A percentile compares a stretch with the other conserved stretches of the same genome.
These are phyloP conservation scores for Amphirosellinia nigrospora DNA, from an alignment of 495 filamentous ascomycete species.

Conservation along the genomic window DNA sequence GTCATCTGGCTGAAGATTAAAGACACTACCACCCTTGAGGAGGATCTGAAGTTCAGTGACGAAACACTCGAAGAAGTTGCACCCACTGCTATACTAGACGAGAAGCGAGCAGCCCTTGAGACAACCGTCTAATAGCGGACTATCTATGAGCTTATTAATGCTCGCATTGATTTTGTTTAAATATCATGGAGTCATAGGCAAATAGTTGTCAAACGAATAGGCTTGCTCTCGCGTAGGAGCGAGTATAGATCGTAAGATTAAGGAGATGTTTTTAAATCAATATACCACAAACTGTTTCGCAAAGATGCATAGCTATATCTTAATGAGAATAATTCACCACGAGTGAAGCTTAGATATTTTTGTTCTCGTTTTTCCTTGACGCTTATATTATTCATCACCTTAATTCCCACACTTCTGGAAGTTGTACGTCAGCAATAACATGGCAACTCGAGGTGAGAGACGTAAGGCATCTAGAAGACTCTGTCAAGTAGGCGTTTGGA, in stretches of 20 bases:
- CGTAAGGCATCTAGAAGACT: not conserved
- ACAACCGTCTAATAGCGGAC: not conserved
- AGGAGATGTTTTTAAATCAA: not conserved
- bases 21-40: conserved; percentile 72
- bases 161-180: not conserved
- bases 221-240: not conserved
- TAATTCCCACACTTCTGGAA: not conserved
- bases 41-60: conserved; percentile 83
- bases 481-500: not conserved
- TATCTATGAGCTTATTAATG: not conserved
- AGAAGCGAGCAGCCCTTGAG: conserved; percentile 31
- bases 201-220: not conserved
- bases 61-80: conserved; percentile 74
- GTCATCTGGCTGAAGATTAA: conserved; percentile 81
- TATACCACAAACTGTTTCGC: not conserved
- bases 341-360: not conserved
- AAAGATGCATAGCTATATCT: not conserved
- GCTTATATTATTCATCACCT: not conserved
- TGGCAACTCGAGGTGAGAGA: no score
- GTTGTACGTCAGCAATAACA: no score
- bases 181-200: not conserved
- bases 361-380: not conserved
- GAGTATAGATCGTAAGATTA: not conserved
- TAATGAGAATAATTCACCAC: not conserved
- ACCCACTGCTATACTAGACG: conserved; percentile 18